phyloP scores from a whole-genome alignment of 148 eudicot genomes.

The Diospyros lotus region DNA sequence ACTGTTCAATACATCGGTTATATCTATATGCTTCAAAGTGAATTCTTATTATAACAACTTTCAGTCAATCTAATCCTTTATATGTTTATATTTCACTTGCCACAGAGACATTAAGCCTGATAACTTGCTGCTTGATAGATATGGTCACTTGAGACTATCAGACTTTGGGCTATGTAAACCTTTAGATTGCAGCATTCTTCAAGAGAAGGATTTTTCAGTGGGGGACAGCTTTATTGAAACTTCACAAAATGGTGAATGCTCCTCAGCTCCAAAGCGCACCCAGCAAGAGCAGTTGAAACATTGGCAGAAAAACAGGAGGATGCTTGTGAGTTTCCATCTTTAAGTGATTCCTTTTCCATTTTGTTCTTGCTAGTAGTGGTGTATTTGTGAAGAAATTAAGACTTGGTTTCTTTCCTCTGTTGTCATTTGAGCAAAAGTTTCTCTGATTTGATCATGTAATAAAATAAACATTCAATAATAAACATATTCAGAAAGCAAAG shows the following conservation, averaged over 20 bases:
- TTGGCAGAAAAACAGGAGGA: constrained; percentile 97
- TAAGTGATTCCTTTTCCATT: constrained; percentile 1
- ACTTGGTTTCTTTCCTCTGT: neutral
- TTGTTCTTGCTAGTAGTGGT: neutral
- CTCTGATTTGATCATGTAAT: neutral
- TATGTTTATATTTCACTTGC: constrained; percentile 7
- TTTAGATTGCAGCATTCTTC: constrained; percentile 77
- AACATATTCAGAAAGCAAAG: neutral
- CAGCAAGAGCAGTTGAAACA: constrained; percentile 92
- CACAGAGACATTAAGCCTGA: constrained; percentile 96
- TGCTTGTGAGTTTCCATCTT: constrained; percentile 57
- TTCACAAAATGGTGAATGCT: constrained; percentile 42
- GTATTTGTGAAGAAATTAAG: neutral
- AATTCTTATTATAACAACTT: neutral
- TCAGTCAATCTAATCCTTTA: constrained; percentile 1
- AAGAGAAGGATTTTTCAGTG: constrained; percentile 70
- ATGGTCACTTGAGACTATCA: constrained; percentile 82
- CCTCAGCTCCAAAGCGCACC: constrained; percentile 73
- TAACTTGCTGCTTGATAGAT: constrained; percentile 87
- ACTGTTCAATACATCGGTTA: neutral
- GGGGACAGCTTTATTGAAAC: constrained; percentile 35
- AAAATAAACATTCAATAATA: neutral
- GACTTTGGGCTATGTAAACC: constrained; percentile 97
- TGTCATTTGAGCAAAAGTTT: neutral
- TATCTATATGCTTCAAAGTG: neutral